These are phyloP conservation scores for Glycine tomentella DNA, from an alignment of 306 rosid genomes.

Conservation along the genomic window DNA sequence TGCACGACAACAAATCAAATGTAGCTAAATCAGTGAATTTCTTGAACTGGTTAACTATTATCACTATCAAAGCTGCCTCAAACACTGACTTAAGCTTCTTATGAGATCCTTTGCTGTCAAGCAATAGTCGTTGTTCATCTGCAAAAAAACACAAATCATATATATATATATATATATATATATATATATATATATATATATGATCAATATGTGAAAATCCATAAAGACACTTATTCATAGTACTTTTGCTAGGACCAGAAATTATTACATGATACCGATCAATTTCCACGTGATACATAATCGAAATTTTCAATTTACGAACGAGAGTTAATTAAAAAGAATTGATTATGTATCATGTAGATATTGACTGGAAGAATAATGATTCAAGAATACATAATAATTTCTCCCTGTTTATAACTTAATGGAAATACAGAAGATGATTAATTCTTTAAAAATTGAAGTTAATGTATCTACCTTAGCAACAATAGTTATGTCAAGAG, in stretches of 20 bases:
- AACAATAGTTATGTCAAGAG: slow-evolving; percentile 62
- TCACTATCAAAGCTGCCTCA: slow-evolving; percentile 48
- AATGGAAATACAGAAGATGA: background rate
- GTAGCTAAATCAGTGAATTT: background rate
- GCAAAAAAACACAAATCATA: slow-evolving; percentile 34
- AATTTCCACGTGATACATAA: too few relatives aligned
- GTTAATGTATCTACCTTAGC: slow-evolving; percentile 43
- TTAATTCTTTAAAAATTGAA: background rate
- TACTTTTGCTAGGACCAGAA: too few relatives aligned
- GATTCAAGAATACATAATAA: too few relatives aligned
- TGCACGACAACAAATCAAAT: slow-evolving; percentile 19
- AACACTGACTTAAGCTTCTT: slow-evolving; percentile 55
- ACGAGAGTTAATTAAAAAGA: too few relatives aligned
- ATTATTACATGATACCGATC: too few relatives aligned
- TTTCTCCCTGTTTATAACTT: too few relatives aligned
- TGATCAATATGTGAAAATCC: background rate
- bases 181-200: background rate
- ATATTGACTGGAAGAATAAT: too few relatives aligned
- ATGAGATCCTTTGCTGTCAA: slow-evolving; percentile 65
- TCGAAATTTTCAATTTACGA: too few relatives aligned
- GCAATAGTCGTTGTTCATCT: slow-evolving; percentile 70
- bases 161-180: too few relatives aligned
- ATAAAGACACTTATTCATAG: too few relatives aligned
- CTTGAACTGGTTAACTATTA: slow-evolving; percentile 3
- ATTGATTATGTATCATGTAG: too few relatives aligned